phyloP scores from a whole-genome alignment of 495 filamentous ascomycete species.

The Daldinia bambusicola region DNA sequence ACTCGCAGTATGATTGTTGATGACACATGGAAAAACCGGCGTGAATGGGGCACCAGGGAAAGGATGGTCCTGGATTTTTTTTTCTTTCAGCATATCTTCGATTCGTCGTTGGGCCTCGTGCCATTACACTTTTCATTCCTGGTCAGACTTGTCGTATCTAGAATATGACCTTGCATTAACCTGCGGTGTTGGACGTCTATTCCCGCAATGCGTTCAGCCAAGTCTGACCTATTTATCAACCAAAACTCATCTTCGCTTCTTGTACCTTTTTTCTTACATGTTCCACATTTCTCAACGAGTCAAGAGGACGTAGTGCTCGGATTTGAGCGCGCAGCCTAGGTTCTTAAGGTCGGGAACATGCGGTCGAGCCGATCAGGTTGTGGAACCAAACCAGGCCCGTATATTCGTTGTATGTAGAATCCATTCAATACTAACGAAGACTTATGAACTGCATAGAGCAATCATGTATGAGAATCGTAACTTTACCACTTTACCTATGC shows the following conservation, averaged over 20 bases:
- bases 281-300: conserved; percentile 12
- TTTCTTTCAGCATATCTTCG: conserved; percentile 38
- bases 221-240: conserved; percentile 33
- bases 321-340: neutral
- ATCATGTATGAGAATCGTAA: neutral
- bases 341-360: neutral
- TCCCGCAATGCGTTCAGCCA: conserved; percentile 14
- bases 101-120: conserved; percentile 40
- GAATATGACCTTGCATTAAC: conserved; percentile 17
- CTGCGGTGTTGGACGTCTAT: neutral
- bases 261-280: conserved; percentile 31
- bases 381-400: conserved; percentile 18
- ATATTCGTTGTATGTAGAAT: conserved; percentile 30
- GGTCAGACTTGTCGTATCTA: conserved; percentile 23
- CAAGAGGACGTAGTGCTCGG: conserved; percentile 2
- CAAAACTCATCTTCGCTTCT: conserved; percentile 34
- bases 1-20: conserved; percentile 39
- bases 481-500: neutral
- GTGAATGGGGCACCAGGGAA: conserved; percentile 25
- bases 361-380: neutral
- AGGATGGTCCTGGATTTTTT: conserved; percentile 32
- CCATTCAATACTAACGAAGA: conserved; percentile 33
- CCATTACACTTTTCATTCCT: conserved; percentile 28
- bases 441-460: conserved; percentile 25
- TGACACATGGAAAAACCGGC: conserved; percentile 30